These are phyloP conservation scores for Phytopythium ostracodes DNA, from an alignment of 352 stramenopile genomes.

Conservation along the genomic window DNA sequence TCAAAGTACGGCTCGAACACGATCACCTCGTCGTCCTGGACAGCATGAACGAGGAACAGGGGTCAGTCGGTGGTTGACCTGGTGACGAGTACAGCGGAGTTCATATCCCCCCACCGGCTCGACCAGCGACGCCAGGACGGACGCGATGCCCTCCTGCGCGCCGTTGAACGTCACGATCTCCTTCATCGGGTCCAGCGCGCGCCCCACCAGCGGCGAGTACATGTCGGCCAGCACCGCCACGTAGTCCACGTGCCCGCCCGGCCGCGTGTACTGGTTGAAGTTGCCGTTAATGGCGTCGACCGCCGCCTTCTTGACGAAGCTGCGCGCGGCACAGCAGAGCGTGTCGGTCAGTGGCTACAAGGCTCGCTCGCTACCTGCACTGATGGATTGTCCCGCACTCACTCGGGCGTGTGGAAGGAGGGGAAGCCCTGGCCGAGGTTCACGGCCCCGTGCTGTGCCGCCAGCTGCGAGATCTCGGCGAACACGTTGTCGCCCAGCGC, in stretches of 20 bases:
- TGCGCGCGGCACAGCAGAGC: slow-evolving; percentile 2
- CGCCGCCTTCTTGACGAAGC: slow-evolving; percentile 87
- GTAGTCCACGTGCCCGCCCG: slow-evolving; percentile 75
- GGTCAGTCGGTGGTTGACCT: not conserved
- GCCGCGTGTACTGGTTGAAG: slow-evolving; percentile 89
- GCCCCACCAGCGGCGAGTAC: slow-evolving; percentile 68
- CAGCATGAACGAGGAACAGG: not conserved
- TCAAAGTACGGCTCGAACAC: slow-evolving; percentile 91
- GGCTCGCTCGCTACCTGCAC: no score
- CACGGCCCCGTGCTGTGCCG: slow-evolving; percentile 73
- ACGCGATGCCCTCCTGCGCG: slow-evolving; percentile 83
- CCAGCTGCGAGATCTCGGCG: slow-evolving; percentile 85
- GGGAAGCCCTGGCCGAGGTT: slow-evolving; percentile 98
- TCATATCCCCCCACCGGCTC: slow-evolving; percentile 38
- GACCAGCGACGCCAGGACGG: slow-evolving; percentile 72
- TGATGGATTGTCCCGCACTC: no score
- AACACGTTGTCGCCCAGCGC: slow-evolving; percentile 81
- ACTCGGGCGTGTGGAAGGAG: slow-evolving; percentile 89
- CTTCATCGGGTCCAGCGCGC: slow-evolving; percentile 64
- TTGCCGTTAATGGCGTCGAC: slow-evolving; percentile 74
- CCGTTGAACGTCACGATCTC: slow-evolving; percentile 88
- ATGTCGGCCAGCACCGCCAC: slow-evolving; percentile 76
- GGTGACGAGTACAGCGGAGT: not conserved
- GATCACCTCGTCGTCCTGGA: slow-evolving; percentile 77
- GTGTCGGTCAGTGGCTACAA: no score